Base-by-base conservation (phyloP, 139 green algal genomes). In the Coelastrella sp. region DNA sequence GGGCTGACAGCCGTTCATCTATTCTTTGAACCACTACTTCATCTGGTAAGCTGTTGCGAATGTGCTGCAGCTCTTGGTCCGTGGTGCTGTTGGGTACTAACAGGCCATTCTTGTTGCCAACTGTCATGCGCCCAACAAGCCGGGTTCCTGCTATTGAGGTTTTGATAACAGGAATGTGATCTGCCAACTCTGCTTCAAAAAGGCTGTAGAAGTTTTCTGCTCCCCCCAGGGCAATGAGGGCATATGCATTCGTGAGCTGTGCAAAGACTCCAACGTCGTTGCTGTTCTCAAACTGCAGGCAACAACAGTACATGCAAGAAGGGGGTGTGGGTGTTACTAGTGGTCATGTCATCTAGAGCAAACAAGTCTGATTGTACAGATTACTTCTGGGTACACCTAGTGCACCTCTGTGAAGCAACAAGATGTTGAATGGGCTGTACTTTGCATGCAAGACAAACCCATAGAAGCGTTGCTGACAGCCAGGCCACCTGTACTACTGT, bases 141-240 rank as follows among this genome's bases (percentile, higher is more conserved):
- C 98, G 93, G 20, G 98, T 99, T 56, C 98, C 98, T 76, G 66
- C 57, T 15, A 94, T 88, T 8, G 94, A 97, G 0, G 96, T 94
- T 92, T 99, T 99, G 81, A 99, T 95, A 17, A 99, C 97, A 4
- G 98, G 98, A 49, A 99, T 99, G 92, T 99, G 96, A 73, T 99
- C 97, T 22, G 96, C 93, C 25, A 99, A 93, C 92, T 99, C 98
- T 24, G 96, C 93, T 91, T 99, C 97, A 92, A 99, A 99, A 11
- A 99, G 97, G 82, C 97, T 99, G 96, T 99, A 99, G 83, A 99
- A 99, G 94, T 99, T 99, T 91, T 99, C 98, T 8, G 97, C 96
- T 4, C 94, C 97, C 10, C 98, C 98, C 56, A 98, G 84, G 0
- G 98, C 98, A 4, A 97, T 95, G 6, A 99, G 91, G 86, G 95